These are phyloP conservation scores for Colletotrichum lini DNA, from an alignment of 2,329 filamentous ascomycete genomes.

Conservation along the genomic window DNA sequence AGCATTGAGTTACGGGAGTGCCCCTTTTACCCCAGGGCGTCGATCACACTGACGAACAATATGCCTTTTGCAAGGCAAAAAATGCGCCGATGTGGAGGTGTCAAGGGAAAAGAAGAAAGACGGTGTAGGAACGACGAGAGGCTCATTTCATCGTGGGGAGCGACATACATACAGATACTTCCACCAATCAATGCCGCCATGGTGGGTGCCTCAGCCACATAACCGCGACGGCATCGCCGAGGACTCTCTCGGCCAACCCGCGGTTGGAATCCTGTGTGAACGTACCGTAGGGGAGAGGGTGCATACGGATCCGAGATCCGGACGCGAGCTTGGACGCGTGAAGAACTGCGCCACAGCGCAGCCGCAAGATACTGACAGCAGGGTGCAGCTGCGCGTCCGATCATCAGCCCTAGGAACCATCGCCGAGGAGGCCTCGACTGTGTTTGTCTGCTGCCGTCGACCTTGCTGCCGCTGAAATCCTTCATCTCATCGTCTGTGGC, in stretches of 20 bases:
- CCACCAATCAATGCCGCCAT: conserved; percentile 20
- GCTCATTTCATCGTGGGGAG: neutral
- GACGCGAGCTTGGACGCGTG: neutral
- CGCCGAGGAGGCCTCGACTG: neutral
- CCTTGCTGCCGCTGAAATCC: conserved; percentile 3
- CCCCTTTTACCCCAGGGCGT: conserved; percentile 29
- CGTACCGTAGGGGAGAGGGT: conserved; percentile 4
- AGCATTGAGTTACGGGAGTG: conserved; percentile 38
- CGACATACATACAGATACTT: conserved; percentile 21
- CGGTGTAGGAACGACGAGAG: conserved; percentile 22
- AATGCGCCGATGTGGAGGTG: conserved; percentile 27
- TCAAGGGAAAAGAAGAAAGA: conserved; percentile 20
- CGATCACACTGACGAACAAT: conserved; percentile 25
- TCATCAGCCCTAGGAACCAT: too few relatives aligned
- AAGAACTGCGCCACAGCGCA: neutral
- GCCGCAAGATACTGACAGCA: neutral
- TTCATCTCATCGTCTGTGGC: conserved; percentile 23
- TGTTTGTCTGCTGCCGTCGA: neutral
- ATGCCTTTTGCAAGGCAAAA: conserved; percentile 7
- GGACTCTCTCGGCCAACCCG: conserved; percentile 17
- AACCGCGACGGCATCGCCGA: conserved; percentile 30
- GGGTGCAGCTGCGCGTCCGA: neutral
- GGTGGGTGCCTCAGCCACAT: conserved; percentile 21
- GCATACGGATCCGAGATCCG: conserved; percentile 28
- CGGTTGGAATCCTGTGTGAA: neutral